Conservation (phyloP, 169 alveolate species). For the Besnoitia besnoiti region DNA sequence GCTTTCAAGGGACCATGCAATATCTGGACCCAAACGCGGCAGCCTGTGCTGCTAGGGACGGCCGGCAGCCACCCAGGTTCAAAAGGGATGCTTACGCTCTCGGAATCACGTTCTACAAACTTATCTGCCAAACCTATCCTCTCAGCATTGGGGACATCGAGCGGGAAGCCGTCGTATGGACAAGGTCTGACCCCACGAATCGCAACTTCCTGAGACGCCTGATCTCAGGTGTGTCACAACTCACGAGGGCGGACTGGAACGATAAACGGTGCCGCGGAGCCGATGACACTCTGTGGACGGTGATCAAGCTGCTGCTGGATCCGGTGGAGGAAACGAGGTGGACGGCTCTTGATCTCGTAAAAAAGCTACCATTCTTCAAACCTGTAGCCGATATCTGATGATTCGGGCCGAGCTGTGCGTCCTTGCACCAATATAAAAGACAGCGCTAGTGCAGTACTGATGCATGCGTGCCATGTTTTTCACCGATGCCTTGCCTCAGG, state of each 20-base stretch:
- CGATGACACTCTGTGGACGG: not conserved
- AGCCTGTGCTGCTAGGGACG: not conserved
- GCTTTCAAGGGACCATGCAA: not conserved
- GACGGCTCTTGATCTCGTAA: constrained; percentile 17
- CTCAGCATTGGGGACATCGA: not conserved
- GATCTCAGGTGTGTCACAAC: not conserved
- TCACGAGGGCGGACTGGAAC: constrained; percentile 5
- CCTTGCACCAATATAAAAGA: too few relatives aligned
- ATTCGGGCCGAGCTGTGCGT: not conserved
- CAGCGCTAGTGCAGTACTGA: too few relatives aligned
- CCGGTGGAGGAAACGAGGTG: not conserved
- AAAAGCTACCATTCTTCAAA: not conserved
- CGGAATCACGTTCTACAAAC: not conserved
- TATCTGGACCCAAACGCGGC: not conserved
- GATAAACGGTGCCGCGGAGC: not conserved
- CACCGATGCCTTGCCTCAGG: too few relatives aligned
- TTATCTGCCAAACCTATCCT: not conserved
- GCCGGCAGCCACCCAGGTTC: not conserved
- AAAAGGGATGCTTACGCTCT: constrained; percentile 7
- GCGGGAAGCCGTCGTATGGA: not conserved
- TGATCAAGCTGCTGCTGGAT: not conserved
- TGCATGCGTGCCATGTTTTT: too few relatives aligned
- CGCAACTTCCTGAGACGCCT: not conserved
- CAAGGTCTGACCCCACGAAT: not conserved
- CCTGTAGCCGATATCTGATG: not conserved